These are phyloP conservation scores for Lactifluus hygrophoroides DNA, from an alignment of 768 basidiomycete genomes.

Conservation along the genomic window DNA sequence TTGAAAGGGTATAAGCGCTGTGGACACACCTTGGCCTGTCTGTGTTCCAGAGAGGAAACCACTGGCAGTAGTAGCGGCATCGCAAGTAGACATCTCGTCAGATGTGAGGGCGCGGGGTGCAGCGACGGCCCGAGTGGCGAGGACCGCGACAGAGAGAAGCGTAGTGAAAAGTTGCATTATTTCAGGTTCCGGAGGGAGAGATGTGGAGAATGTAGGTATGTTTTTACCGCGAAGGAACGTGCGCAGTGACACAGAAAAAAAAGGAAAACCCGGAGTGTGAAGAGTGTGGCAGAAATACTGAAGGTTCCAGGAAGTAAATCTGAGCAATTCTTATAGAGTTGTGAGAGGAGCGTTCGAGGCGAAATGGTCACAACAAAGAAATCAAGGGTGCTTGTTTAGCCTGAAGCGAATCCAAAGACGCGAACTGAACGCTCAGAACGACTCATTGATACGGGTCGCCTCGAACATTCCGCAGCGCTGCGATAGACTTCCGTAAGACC, in stretches of 20 bases:
- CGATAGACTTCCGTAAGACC: too few relatives aligned
- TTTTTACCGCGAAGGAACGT: constrained; percentile 3
- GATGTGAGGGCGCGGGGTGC: neutral
- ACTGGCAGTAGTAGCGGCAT: neutral
- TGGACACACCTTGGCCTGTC: constrained; percentile 36
- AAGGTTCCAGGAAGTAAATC: neutral
- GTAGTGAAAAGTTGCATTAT: constrained; percentile 35
- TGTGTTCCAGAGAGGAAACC: constrained; percentile 40
- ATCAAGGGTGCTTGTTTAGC: too few relatives aligned
- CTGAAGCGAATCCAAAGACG: too few relatives aligned
- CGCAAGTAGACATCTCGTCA: neutral
- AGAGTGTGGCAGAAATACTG: neutral
- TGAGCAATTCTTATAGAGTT: neutral
- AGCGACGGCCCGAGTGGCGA: constrained; percentile 24
- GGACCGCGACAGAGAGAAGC: constrained; percentile 34
- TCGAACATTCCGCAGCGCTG: neutral
- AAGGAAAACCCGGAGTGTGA: neutral
- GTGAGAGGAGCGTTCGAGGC: neutral
- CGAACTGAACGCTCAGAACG: too few relatives aligned
- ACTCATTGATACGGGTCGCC: neutral
- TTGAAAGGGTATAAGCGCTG: neutral
- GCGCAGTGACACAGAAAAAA: constrained; percentile 7
- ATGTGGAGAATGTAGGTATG: constrained; percentile 17
- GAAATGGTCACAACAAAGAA: too few relatives aligned
- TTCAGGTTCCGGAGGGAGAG: constrained; percentile 8